Conservation (phyloP, 768 basidiomycete species). For the Termitomyces sp. region DNA sequence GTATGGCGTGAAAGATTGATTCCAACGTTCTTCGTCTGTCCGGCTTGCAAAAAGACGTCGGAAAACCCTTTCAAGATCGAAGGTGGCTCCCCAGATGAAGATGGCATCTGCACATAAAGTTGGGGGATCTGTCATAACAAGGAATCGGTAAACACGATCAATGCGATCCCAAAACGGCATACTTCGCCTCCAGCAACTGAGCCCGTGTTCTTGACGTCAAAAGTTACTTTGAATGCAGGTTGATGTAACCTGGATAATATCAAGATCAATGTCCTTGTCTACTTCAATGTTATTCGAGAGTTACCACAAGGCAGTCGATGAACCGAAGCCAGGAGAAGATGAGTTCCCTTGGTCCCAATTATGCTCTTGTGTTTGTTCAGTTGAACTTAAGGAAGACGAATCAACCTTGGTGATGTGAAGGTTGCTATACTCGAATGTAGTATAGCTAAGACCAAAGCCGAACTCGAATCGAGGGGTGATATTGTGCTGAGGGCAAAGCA, state of each 20-base stretch:
- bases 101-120: slow-evolving; percentile 50
- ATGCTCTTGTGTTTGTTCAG: slow-evolving; percentile 29
- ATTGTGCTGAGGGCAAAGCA: slow-evolving; percentile 37
- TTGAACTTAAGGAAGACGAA: slow-evolving; percentile 25
- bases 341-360: slow-evolving; percentile 61
- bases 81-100: slow-evolving; percentile 48
- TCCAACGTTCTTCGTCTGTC: slow-evolving; percentile 29
- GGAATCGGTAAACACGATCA: not conserved
- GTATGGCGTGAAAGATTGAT: slow-evolving; percentile 48
- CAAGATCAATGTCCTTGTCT: slow-evolving; percentile 2
- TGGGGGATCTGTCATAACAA: slow-evolving; percentile 44
- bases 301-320: slow-evolving; percentile 57
- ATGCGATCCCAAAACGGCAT: slow-evolving; percentile 10
- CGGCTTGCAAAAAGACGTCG: slow-evolving; percentile 35
- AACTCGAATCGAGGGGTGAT: slow-evolving; percentile 84
- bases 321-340: slow-evolving; percentile 49
- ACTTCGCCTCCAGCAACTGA: slow-evolving; percentile 50
- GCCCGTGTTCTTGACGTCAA: slow-evolving; percentile 55
- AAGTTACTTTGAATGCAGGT: slow-evolving; percentile 50
- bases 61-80: slow-evolving; percentile 52
- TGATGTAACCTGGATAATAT: slow-evolving; percentile 50
- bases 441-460: slow-evolving; percentile 87
- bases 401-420: slow-evolving; percentile 43
- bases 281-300: slow-evolving; percentile 2
- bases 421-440: slow-evolving; percentile 67